A percentile compares a stretch with the other conserved stretches of the same genome.
These are phyloP conservation scores for Solanum bulbocastanum DNA, from an alignment of 257 asterid species.

Conservation along the genomic window DNA sequence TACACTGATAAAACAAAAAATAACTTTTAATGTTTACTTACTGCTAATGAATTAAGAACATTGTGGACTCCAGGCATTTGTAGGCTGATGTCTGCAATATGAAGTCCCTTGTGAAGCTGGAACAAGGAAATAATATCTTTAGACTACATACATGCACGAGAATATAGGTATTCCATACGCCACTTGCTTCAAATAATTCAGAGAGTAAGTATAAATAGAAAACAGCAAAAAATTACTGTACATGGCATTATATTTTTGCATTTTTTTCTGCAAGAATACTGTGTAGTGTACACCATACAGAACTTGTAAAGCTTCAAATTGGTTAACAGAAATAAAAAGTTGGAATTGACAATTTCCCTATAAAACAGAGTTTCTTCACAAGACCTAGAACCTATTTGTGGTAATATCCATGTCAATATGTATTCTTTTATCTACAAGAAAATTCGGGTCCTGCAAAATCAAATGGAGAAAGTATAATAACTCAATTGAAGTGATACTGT, in stretches of 20 bases:
- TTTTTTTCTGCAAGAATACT: background rate
- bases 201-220: background rate
- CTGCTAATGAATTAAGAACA: constrained; percentile 34
- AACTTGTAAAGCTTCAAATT: background rate
- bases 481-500: background rate
- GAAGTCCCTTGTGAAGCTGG: constrained; percentile 21
- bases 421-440: background rate
- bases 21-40: constrained; percentile 3
- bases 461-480: background rate
- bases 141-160: background rate
- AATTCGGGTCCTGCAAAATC: background rate
- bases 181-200: background rate
- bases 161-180: background rate
- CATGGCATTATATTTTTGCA: background rate
- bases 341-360: background rate
- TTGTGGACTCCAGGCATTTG: constrained; percentile 30
- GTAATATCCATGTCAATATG: background rate
- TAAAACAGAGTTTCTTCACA: background rate
- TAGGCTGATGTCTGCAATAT: constrained; percentile 21
- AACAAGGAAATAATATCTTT: background rate
- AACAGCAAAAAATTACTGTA: background rate
- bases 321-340: background rate
- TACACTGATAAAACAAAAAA: background rate
- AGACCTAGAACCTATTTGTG: background rate
- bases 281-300: background rate